phyloP scores from a whole-genome alignment of 2,329 filamentous ascomycete species.

The Cytospora schulzeri region DNA sequence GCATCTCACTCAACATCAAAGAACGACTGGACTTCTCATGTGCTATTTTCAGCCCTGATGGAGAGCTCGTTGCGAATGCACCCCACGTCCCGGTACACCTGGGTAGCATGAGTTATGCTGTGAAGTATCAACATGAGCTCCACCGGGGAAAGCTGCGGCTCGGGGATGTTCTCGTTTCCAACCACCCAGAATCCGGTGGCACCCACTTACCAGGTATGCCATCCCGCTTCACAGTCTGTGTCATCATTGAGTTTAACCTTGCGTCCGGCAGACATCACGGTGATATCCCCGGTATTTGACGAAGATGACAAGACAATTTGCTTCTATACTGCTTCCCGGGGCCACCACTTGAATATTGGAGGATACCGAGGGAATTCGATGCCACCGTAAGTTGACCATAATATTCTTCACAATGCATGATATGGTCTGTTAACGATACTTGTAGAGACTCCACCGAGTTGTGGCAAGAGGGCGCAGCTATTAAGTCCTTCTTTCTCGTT shows the following conservation, averaged over 20 bases:
- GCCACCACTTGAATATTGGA: conserved; percentile 44
- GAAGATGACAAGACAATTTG: conserved; percentile 49
- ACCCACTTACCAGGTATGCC: conserved; percentile 39
- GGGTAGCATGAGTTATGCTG: conserved; percentile 23
- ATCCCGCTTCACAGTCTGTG: background rate
- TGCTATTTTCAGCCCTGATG: conserved; percentile 24
- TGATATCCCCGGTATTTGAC: conserved; percentile 44
- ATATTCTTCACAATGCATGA: background rate
- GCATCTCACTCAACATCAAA: conserved; percentile 23
- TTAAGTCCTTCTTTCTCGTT: conserved; percentile 27
- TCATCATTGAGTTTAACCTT: background rate
- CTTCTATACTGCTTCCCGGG: conserved; percentile 43
- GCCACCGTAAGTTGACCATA: conserved; percentile 37
- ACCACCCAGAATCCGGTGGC: conserved; percentile 43
- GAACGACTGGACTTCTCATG: conserved; percentile 25
- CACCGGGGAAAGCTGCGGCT: conserved; percentile 66
- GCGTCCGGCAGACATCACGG: conserved; percentile 38
- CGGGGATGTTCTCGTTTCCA: conserved; percentile 72
- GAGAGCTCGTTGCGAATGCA: conserved; percentile 35
- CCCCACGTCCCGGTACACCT: conserved; percentile 57
- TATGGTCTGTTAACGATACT: background rate
- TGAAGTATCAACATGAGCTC: conserved; percentile 52
- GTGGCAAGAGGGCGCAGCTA: conserved; percentile 27
- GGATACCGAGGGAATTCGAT: conserved; percentile 35
- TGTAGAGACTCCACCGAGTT: conserved; percentile 19